phyloP scores from a whole-genome alignment of 129 eudicot genomes.

The carrot (Daucus carota) region DNA sequence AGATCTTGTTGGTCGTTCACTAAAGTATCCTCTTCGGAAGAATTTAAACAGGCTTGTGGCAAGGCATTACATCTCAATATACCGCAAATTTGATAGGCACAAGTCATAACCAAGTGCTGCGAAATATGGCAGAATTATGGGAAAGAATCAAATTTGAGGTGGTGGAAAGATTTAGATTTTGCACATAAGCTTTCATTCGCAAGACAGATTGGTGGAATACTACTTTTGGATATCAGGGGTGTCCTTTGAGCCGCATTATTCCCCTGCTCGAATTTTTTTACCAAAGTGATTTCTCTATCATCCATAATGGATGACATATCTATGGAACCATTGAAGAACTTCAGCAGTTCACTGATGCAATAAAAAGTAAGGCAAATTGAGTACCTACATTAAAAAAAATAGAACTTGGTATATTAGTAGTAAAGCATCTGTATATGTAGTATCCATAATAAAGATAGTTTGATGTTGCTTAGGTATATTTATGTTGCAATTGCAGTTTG shows the following conservation, averaged over 20 bases:
- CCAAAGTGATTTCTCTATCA: conserved; percentile 26
- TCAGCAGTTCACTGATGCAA: conserved; percentile 32
- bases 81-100: conserved; percentile 17
- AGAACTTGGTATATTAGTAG: not conserved
- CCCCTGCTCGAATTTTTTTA: conserved; percentile 14
- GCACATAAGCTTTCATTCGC: conserved; percentile 3
- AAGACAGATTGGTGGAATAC: conserved; percentile 34
- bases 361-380: conserved; percentile 21
- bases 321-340: conserved; percentile 41
- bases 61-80: conserved; percentile 17
- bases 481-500: not conserved
- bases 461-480: too few relatives aligned
- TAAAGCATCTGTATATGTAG: too few relatives aligned
- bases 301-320: conserved; percentile 33
- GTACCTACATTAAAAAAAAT: not conserved
- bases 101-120: conserved; percentile 16
- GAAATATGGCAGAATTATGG: conserved; percentile 19
- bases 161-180: conserved; percentile 5
- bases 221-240: conserved; percentile 37
- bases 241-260: conserved; percentile 16
- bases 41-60: conserved; percentile 30
- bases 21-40: conserved; percentile 21
- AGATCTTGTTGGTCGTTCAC: conserved; percentile 14
- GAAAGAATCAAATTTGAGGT: not conserved
- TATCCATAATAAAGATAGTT: too few relatives aligned